Evolutionary conservation across 176 grass and related monocot genomes (phyloP), one percentile per base, ranked within the genome.

Genomic region (Triticum monococcum): DNA sequence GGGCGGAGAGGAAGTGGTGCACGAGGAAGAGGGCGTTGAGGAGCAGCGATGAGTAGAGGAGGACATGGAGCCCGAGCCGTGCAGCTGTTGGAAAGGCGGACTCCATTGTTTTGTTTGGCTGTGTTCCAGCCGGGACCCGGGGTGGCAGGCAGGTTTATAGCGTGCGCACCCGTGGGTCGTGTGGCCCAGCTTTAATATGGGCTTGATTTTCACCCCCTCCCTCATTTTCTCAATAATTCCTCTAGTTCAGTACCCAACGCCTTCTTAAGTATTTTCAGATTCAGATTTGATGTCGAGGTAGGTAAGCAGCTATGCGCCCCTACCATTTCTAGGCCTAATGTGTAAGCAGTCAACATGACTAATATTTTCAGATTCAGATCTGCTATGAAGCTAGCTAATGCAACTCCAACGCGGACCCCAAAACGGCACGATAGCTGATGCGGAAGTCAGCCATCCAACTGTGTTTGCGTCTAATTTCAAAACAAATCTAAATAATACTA

Each of bases 21-120:
- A 30, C 79, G 79, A 87, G 9, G 70, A 95, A 45, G 77, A 98
- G 14, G 64, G 83, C 70, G 87, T 92, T 95, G 30, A 93, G 79
- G 79, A 95, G 80, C 57, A 93, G 14, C 18, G 95, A 98, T 8
- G 79, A 25, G 75, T 1, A 89, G 84, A 91, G 64, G 8, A 92
- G 62, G 12, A 46, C 9, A 41, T 85, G 25, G 43, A 78, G 71
- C 3, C 9, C 22, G 71, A 50, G 28, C 1, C 16, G 8, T 0
- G 13, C 61, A 6, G 22, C 9, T 1, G 77, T 16, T 79, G 22
- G 7, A 14, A 4, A 79, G 3, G 77, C 7, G 7, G 61, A 26
- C 68, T 79, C 79, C 84, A 90, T 90, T 41, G 36, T n/a, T 5
- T 90, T 41, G 36, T n/a, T 5, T 72, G 16, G 10, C 23, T 38